Evolutionary conservation across 2,329 filamentous ascomycete species (phyloP).

Genomic region (Aspergillus arachidicola): DNA sequence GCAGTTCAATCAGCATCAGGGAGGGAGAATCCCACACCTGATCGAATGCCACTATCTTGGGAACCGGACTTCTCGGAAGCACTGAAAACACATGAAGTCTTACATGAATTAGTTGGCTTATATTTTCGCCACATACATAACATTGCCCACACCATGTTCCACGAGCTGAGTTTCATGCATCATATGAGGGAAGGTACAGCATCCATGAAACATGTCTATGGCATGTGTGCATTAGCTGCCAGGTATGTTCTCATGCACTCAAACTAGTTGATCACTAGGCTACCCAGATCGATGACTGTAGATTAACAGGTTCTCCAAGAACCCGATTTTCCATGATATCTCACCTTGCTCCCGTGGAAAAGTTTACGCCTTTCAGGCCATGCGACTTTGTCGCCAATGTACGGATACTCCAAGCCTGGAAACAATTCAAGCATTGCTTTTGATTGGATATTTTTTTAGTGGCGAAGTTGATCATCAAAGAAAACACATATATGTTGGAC

Average conservation of each 20-base stretch:
- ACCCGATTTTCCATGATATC: constrained; percentile 12
- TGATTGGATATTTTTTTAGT: constrained; percentile 22
- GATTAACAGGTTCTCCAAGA: constrained; percentile 19
- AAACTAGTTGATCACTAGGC: background rate
- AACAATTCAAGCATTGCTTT: constrained; percentile 20
- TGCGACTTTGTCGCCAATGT: constrained; percentile 15
- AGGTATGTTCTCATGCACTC: constrained; percentile 12
- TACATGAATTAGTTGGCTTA: constrained; percentile 20
- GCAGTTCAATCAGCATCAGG: background rate
- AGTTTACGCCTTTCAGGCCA: constrained; percentile 15
- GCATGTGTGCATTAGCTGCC: constrained; percentile 26
- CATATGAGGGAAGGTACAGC: constrained; percentile 20
- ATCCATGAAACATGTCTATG: constrained; percentile 21
- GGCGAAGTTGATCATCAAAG: constrained; percentile 22
- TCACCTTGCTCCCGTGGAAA: constrained; percentile 20
- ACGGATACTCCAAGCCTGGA: constrained; percentile 21
- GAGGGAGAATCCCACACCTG: background rate
- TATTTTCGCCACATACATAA: constrained; percentile 28
- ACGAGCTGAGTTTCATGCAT: constrained; percentile 23
- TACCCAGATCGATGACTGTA: background rate
- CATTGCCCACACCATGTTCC: constrained; percentile 26
- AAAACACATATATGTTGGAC: constrained; percentile 24
- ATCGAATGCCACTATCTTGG: background rate
- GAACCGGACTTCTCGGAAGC: background rate
- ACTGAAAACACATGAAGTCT: constrained; percentile 10